phyloP scores from a whole-genome alignment of 1,139 yeast species.

The Geotrichum aggregatum region DNA sequence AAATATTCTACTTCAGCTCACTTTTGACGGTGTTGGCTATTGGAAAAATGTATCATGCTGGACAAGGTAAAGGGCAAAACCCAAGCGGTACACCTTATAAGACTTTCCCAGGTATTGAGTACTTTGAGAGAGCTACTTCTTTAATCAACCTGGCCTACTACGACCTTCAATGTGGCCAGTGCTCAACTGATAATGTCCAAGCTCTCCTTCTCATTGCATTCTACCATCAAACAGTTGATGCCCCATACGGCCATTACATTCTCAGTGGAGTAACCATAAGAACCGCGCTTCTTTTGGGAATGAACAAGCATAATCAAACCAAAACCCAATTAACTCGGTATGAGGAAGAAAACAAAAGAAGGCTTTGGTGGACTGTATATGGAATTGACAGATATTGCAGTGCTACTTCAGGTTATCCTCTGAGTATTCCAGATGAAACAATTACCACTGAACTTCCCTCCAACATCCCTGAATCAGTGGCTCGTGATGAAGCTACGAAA shows the following conservation, averaged over 20 bases:
- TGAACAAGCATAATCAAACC: slow-evolving; percentile 54
- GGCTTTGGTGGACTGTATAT: slow-evolving; percentile 90
- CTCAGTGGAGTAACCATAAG: slow-evolving; percentile 76
- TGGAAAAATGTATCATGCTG: slow-evolving; percentile 65
- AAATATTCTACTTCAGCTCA: slow-evolving; percentile 50
- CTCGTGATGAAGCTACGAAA: background rate
- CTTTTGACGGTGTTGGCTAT: slow-evolving; percentile 67
- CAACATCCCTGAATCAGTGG: slow-evolving; percentile 36
- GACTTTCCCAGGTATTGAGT: slow-evolving; percentile 25
- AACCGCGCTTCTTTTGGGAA: slow-evolving; percentile 68
- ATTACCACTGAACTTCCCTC: slow-evolving; percentile 63
- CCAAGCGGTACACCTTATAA: background rate
- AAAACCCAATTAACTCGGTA: slow-evolving; percentile 12
- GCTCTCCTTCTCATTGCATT: slow-evolving; percentile 72
- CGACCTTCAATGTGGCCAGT: slow-evolving; percentile 26
- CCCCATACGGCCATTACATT: slow-evolving; percentile 76
- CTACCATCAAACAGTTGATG: slow-evolving; percentile 79
- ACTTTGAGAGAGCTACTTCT: slow-evolving; percentile 26
- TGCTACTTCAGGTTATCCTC: slow-evolving; percentile 79
- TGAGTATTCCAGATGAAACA: slow-evolving; percentile 73
- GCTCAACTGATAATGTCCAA: slow-evolving; percentile 52
- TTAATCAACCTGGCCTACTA: slow-evolving; percentile 26
- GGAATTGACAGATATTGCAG: slow-evolving; percentile 84
- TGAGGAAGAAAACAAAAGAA: slow-evolving; percentile 61
- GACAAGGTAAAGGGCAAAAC: background rate